Evolutionary conservation across 2,329 filamentous ascomycete genomes (phyloP).

Genomic region (Fusarium longipes): DNA sequence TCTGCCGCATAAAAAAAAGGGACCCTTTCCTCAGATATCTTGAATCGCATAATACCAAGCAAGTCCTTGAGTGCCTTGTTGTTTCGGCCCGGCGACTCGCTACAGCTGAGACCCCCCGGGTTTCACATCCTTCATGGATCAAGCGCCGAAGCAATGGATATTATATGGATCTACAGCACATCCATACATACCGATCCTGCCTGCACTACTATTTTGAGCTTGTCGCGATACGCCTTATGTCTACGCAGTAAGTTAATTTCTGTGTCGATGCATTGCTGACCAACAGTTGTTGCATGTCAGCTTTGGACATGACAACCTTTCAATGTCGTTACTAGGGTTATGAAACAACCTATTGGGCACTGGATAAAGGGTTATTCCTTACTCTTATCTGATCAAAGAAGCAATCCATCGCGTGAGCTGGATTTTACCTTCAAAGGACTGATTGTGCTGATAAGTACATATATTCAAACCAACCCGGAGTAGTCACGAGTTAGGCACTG

Average conservation of each 20-base stretch:
- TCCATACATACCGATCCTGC: constrained; percentile 11
- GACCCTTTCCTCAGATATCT: background rate
- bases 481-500: background rate
- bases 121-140: constrained; percentile 42
- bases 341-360: constrained; percentile 7
- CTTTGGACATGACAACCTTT: background rate
- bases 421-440: background rate
- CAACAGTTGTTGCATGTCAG: background rate
- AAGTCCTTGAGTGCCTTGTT: background rate
- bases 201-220: constrained; percentile 32
- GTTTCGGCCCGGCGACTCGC: constrained; percentile 28
- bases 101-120: constrained; percentile 35
- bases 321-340: background rate
- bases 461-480: background rate
- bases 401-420: background rate
- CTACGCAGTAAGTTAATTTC: background rate
- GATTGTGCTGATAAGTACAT: background rate
- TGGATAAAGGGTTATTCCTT: background rate
- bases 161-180: constrained; percentile 1
- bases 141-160: constrained; percentile 21
- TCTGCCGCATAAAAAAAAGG: background rate
- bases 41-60: background rate
- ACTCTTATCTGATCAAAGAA: background rate
- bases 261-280: background rate
- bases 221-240: constrained; percentile 29